Base-by-base conservation (phyloP, 805 yeast species). In the Starmerella stellata region DNA sequence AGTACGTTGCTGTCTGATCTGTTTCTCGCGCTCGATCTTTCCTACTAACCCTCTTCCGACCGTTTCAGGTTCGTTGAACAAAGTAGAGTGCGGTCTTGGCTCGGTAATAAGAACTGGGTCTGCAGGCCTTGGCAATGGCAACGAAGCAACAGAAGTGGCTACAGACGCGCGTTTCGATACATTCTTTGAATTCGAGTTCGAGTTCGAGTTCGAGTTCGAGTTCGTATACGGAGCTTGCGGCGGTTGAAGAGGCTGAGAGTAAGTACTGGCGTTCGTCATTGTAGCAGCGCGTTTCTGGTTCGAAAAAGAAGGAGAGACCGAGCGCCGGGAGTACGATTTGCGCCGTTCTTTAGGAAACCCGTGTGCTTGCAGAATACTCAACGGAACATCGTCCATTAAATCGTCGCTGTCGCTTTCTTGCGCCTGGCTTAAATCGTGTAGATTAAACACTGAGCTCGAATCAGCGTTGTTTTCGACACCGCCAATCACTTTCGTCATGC, bases 361-460 rank as follows among this genome's bases (percentile, higher is more conserved):
- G 39, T 61, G 63, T 2, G 62, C 63, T 36, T 57, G 59, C 30
- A 62, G 44, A 34, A 61, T 55, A 13, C 59, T 62, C 27, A 61
- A 50, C 2, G 65, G 65, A 14, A 62, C 56, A 37, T 61, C 61
- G 36, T 61, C 65, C 42, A 55, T 51, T 21, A 56, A 57, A 23
- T 61, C 64, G 17, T 60, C 59, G 16, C 51, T 56, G 25, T 50
- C 56, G 23, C 44, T 52, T 15, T 46, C 52, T 3, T 40, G 52
- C 4, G 29, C 41, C 8, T 21, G 9, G 13, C 8, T 23, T 7
- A 32, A 15, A 7, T 21, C 5, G 32, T 13, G 9, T 7, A 29
- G 19, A 5, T 5, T 7, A 11, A 7, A 7, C 9, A 23, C 11
- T 11, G 25, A 23, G 36, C 9, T 31, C 31, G 46, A 36, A 13